phyloP scores from a whole-genome alignment of 768 basidiomycete species.

The Piloderma croceum region DNA sequence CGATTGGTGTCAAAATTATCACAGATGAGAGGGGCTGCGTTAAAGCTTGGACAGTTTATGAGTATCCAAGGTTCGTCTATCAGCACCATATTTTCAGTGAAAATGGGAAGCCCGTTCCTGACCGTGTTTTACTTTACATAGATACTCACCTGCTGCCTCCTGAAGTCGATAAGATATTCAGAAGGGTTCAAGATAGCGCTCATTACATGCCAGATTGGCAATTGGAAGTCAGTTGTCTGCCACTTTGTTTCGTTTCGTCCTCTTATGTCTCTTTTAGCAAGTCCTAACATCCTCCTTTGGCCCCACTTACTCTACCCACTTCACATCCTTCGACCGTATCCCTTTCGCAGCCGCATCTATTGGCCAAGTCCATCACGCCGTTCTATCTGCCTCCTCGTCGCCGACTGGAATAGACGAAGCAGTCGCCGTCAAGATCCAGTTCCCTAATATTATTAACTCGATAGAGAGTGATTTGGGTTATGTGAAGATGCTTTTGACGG shows the following conservation, averaged over 20 bases:
- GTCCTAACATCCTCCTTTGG: slow-evolving; percentile 76
- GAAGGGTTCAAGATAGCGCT: slow-evolving; percentile 88
- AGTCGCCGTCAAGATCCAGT: slow-evolving; percentile 89
- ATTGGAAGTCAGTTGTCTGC: slow-evolving; percentile 80
- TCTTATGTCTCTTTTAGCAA: slow-evolving; percentile 34
- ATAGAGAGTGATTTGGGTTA: slow-evolving; percentile 87
- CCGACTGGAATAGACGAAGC: slow-evolving; percentile 50
- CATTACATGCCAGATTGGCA: slow-evolving; percentile 99
- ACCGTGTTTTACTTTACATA: slow-evolving; percentile 23
- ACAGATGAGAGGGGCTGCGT: slow-evolving; percentile 92
- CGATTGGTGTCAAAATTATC: slow-evolving; percentile 90
- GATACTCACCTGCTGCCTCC: slow-evolving; percentile 86
- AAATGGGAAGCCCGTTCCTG: background rate
- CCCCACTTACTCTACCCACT: slow-evolving; percentile 62
- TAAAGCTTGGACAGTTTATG: slow-evolving; percentile 96
- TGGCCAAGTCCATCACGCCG: slow-evolving; percentile 86
- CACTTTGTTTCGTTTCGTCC: background rate
- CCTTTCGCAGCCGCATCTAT: slow-evolving; percentile 97
- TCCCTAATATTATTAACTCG: slow-evolving; percentile 84
- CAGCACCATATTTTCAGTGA: background rate
- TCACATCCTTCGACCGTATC: slow-evolving; percentile 71
- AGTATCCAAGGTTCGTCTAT: slow-evolving; percentile 76
- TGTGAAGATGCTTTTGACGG: slow-evolving; percentile 74
- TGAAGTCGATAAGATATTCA: slow-evolving; percentile 83
- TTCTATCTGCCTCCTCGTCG: slow-evolving; percentile 46